Evolutionary conservation across 768 basidiomycete genomes (phyloP), one percentile per base, ranked within the genome.

Genomic region (Amanita polypyramis): DNA sequence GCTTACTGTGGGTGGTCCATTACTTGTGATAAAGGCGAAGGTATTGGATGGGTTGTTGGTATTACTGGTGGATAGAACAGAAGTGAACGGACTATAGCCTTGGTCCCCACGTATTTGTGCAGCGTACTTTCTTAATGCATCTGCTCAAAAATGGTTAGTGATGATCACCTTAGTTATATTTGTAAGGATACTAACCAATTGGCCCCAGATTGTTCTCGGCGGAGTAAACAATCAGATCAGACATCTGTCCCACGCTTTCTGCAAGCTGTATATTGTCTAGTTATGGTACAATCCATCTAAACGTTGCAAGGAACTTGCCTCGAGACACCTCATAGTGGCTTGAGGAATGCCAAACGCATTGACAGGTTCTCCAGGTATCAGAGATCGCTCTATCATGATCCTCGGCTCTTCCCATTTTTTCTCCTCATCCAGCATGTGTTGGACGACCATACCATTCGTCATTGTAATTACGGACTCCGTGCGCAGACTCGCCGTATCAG

Each of bases 321-420:
- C 88, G 30, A 91, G 67, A 73, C 86, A 89, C 46, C 88, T 73
- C 89, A 90, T 90, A 14, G 88, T 88, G 2, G 85, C 86, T 59
- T 90, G 86, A 5, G 88, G 86, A 45, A 91, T 87, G 4, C 88
- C 88, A 64, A 90, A 91, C 17, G 84, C 85, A 57, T 90, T 90
- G 44, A 91, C 85, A 7, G 88, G 88, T 56, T 89, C 87, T 4
- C 79, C 77, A 10, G 89, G 88, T 54, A 89, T 76, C n/a, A 70
- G 69, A 27, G 76, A 83, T 30, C 67, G 68, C 14, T 79, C 77
- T 40, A 85, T 77, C 42, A 73, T 55, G 35, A 79, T 64, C 48
- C 79, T 64, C 5, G 79, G 80, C 54, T 87, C 85, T 35, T 85
- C 84, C 73, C 78, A 79, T 56, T 69, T 73, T 55, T 70, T 76